These are phyloP conservation scores for Macrotyloma uniflorum DNA, from an alignment of 306 rosid genomes.

Conservation along the genomic window DNA sequence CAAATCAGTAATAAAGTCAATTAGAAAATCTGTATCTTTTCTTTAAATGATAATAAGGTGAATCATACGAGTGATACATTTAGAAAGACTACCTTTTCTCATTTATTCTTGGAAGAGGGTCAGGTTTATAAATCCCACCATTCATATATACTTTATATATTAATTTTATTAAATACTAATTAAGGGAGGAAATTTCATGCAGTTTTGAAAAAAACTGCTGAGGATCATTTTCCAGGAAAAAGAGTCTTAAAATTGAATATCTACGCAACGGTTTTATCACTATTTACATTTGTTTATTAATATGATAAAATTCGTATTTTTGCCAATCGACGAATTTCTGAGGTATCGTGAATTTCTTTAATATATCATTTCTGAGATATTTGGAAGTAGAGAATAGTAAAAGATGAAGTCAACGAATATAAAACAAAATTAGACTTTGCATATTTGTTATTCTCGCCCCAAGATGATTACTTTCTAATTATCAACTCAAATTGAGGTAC, in stretches of 20 bases:
- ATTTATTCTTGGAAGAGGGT: conserved; percentile 50
- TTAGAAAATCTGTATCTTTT: no score
- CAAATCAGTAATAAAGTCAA: no score
- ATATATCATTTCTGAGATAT: not conserved
- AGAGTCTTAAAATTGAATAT: conserved; percentile 55
- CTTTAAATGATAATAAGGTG: no score
- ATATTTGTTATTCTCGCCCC: not conserved
- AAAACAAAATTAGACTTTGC: conserved; percentile 5
- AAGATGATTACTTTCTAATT: not conserved
- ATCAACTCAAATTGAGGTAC: not conserved
- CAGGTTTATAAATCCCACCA: no score
- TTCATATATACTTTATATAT: no score
- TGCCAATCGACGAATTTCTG: not conserved
- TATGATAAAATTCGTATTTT: not conserved
- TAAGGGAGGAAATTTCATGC: no score
- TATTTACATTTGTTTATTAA: not conserved
- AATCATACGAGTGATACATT: no score
- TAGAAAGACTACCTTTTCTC: conserved; percentile 32
- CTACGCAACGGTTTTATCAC: conserved; percentile 39
- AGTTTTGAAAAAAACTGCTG: no score
- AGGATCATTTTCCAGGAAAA: not conserved
- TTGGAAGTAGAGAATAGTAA: not conserved
- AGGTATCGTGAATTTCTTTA: not conserved
- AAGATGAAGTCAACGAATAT: not conserved
- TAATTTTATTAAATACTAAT: no score